Base-by-base conservation (phyloP, 2,329 filamentous ascomycete genomes). In the Penicillium fuscoglaucum region DNA sequence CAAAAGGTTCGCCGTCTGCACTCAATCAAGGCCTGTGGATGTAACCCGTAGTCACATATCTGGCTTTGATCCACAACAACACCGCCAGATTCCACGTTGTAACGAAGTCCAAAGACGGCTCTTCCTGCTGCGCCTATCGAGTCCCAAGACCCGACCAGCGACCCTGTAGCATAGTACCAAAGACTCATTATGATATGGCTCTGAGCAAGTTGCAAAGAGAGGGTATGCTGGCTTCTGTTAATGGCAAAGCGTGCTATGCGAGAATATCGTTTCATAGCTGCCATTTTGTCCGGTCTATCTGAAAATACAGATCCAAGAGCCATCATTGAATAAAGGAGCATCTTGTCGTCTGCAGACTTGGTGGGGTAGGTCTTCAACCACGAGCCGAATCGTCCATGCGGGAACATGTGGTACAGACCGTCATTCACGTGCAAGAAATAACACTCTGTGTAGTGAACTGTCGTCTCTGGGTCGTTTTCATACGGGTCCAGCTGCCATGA, bases 1-100 rank as follows among this genome's bases (percentile, higher is more conserved):
- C 88, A 92, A 67, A 90, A 88, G 0, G 87, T 90, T 56, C 89
- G 81, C 62, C 88, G 82, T 59, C 85, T 82, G 65, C 87, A 87
- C 73, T 92, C 89, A 26, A 83, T 81, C 64, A 87, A 83, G 31
- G 83, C 84, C 50, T 74, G 73, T 57, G 79, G 80, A 64, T 82
- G 83, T 62, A 90, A 78, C 21, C 80, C 83, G 66, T 85, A 87
- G 5, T 85, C 84, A 53, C 80, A 82, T 0, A 68, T 67, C n/a
- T 74, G 67, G 15, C 74, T 74, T 50, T 82, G 81, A 1, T 74
- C 72, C 6, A 81, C 67, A 70, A 78, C 60, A 74, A 83, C 72
- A 12, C 81, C 70, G 8, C 80, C 79, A 53, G 80, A 67, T 68
- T 91, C 89, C 12, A 86, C 77, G 62, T 90, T 88, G 54, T 90